phyloP scores from a whole-genome alignment of 176 grass and related monocot species.

The Zoysia pacifica region DNA sequence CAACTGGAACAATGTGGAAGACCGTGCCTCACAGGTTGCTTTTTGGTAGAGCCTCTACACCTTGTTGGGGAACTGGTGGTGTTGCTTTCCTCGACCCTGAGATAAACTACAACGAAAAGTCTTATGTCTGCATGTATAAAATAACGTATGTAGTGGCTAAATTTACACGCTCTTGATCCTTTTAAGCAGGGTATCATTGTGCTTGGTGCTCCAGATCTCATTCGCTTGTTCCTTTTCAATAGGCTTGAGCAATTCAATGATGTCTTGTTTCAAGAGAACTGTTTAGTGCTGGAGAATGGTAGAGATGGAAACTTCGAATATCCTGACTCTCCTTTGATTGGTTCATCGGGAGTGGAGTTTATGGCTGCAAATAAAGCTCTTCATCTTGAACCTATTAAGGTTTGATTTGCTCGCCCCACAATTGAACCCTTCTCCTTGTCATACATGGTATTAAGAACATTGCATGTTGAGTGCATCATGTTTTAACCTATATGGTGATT shows the following conservation, averaged over 20 bases:
- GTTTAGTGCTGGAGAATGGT: conserved; percentile 46
- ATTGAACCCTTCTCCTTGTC: not conserved
- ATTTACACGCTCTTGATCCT: conserved; percentile 9
- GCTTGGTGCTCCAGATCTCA: conserved; percentile 24
- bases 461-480: not conserved
- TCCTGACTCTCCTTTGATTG: conserved; percentile 68
- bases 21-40: conserved; percentile 75
- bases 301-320: conserved; percentile 31
- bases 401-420: conserved; percentile 34
- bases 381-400: conserved; percentile 72
- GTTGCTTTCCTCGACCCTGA: conserved; percentile 86
- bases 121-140: conserved; percentile 89
- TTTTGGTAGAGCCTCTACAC: conserved; percentile 69
- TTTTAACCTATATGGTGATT: not conserved
- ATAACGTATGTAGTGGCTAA: conserved; percentile 74
- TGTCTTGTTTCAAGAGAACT: conserved; percentile 83
- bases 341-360: conserved; percentile 54
- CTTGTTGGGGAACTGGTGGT: conserved; percentile 80
- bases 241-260: conserved; percentile 99
- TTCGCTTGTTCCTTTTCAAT: conserved; percentile 29
- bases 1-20: conserved; percentile 72
- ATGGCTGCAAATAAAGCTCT: conserved; percentile 65
- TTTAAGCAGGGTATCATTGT: not conserved
- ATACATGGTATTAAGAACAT: not conserved
- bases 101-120: conserved; percentile 56